Conservation (phyloP, 2,329 filamentous ascomycete genomes). For the Diplodia seriata region DNA sequence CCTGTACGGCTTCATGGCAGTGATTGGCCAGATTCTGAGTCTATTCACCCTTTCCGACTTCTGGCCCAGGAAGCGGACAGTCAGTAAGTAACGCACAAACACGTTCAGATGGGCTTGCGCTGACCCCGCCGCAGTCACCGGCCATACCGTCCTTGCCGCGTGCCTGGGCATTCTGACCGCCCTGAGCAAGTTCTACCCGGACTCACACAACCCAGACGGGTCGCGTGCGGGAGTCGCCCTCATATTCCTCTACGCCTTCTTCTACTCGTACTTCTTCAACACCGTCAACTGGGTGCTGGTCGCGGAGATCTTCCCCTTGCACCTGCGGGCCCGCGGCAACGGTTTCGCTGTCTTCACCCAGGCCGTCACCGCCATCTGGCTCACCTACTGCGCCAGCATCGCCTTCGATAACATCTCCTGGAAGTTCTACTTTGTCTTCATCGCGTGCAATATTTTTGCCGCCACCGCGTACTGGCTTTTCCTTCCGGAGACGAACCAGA, state of each 20-base stretch:
- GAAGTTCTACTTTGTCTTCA: constrained; percentile 52
- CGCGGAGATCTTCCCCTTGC: constrained; percentile 46
- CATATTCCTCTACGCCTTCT: constrained; percentile 49
- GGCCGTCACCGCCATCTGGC: constrained; percentile 35
- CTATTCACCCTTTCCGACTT: constrained; percentile 44
- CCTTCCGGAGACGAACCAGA: constrained; percentile 46
- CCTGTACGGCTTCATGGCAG: constrained; percentile 49
- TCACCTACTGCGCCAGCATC: constrained; percentile 42
- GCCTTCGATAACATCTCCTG: constrained; percentile 48
- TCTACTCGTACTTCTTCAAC: constrained; percentile 51
- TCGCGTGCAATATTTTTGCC: constrained; percentile 42
- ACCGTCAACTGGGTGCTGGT: constrained; percentile 46
- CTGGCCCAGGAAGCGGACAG: constrained; percentile 45
- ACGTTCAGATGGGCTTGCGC: neutral
- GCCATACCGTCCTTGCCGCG: constrained; percentile 40
- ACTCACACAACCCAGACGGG: constrained; percentile 38
- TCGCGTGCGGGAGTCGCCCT: constrained; percentile 46
- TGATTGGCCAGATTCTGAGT: constrained; percentile 46
- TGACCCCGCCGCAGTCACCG: constrained; percentile 35
- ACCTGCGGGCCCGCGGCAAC: constrained; percentile 43
- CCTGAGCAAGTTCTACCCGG: constrained; percentile 35
- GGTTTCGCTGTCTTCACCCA: constrained; percentile 44
- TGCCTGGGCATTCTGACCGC: constrained; percentile 42
- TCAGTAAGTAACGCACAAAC: constrained; percentile 25
- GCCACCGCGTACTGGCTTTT: constrained; percentile 45